Base-by-base conservation (phyloP, 495 filamentous ascomycete species). In the Neurospora intermedia region DNA sequence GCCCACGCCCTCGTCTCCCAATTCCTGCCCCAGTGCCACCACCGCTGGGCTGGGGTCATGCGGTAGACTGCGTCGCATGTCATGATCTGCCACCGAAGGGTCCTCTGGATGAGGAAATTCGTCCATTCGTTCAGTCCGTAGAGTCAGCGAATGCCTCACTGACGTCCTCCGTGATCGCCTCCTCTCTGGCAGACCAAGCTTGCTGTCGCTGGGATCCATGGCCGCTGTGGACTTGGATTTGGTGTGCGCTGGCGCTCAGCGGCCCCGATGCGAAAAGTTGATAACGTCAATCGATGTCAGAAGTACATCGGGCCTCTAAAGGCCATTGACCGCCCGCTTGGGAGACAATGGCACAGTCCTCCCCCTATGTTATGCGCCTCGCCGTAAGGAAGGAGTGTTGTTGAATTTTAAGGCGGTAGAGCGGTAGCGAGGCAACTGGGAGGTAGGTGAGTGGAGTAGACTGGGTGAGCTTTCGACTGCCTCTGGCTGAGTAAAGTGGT, bases 191-290 rank as follows among this genome's bases (percentile, higher is more conserved):
- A 27, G 18, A 66, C 80, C 80, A 71, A 80, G 73, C 27, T 81
- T 80, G 46, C 76, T 76, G 74, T 77, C 75, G 69, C 71, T 40
- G 23, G 74, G 72, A 54, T 80, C 83, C 84, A 86, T 86, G 48
- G 72, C 76, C 42, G 72, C 54, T 15, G 35, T 35, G 27, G 54
- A 66, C 3, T 1, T 66, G 48, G 20, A 59, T 2, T 15, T 23
- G 4, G 1, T 66, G 3, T 35, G 15, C 15, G 54, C 54, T 15
- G 54, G 13, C 11, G 54, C 31, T 18, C 3, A 35, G 54, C 20
- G 54, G 27, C 7, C 54, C 54, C 54, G 20, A 62, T 62, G 27
- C 27, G 27, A 62, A 62, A 62, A 62, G 13, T 31, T 27, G 27
- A 62, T 35, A 35, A 27, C 10, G 13, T 62, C 54, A 35, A 18